Base-by-base conservation (phyloP, 75 land plant genomes). In the Pinus taeda region DNA sequence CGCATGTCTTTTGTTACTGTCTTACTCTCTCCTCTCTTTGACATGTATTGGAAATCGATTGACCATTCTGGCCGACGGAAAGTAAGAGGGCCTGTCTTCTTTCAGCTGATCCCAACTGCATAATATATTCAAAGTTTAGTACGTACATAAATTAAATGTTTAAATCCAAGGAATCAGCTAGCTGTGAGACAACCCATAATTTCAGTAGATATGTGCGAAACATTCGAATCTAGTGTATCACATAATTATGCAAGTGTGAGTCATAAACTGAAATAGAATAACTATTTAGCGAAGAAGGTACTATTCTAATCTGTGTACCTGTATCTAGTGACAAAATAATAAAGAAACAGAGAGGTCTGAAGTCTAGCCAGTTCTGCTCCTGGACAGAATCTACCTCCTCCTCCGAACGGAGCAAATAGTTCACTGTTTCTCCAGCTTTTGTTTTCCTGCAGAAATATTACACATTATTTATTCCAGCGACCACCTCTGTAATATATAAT, bases 61-160 rank as follows among this genome's bases (percentile, higher is more conserved):
- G 13, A 88, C 83, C n/a, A 85, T 55, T 57, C 90, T 82, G 61
- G 90, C 87, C 2, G 90, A 85, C 0, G 90, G 90, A 58, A 88
- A 88, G 74, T 83, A 88, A 4, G 87, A 85, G 80, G 83, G 74
- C 69, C 62, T 57, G 56, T 88, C 90, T 59, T 85, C 85, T 72
- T 85, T 83, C 17, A 80, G 20, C 71, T 85, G 90, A 21, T 6
- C 81, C 90, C 90, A 88, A 60, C 90, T 88, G 81, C 60, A 45
- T 57, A 75, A 21, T 70, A 29, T 15, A 70, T 8, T 36, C 39
- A 42, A 9, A 49, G 1, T 49, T 49, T 9, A 49, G 55, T 49
- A 8, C 12, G 55, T 49, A 49, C 12, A 49, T 49, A 49, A 9
- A 49, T 49, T 49, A 9, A 49, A 49, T 49, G 12, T 11, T 49